Percentiles rank a stretch among this genome's conserved stretches.
Conservation (phyloP, 2,329 filamentous ascomycete species). For the Fusarium oxysporum region DNA sequence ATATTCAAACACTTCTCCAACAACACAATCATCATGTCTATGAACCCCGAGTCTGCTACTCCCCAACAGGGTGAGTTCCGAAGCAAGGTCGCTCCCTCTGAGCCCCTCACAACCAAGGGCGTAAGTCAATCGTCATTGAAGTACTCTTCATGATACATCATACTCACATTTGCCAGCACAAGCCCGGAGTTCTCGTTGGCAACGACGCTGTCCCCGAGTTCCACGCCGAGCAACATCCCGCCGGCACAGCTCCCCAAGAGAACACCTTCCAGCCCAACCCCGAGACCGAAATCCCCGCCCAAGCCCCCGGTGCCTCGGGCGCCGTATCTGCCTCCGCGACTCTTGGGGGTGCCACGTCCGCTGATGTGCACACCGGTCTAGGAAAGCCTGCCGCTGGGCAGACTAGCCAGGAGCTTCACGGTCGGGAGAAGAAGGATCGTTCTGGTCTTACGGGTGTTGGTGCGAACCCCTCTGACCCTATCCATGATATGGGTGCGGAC, state of each 20-base stretch:
- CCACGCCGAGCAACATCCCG: conserved; percentile 67
- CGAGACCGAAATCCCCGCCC: conserved; percentile 50
- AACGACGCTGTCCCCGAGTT: conserved; percentile 73
- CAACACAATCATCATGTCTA: conserved; percentile 53
- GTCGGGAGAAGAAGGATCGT: conserved; percentile 51
- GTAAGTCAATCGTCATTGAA: conserved; percentile 54
- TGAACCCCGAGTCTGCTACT: conserved; percentile 65
- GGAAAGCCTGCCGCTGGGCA: conserved; percentile 59
- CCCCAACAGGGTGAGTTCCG: conserved; percentile 66
- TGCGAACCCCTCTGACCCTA: conserved; percentile 46
- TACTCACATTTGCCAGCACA: conserved; percentile 63
- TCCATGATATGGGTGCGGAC: conserved; percentile 48
- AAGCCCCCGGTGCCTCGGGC: conserved; percentile 46
- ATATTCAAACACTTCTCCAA: neutral
- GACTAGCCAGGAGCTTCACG: conserved; percentile 55
- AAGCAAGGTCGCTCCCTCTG: conserved; percentile 60
- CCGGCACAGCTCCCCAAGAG: conserved; percentile 70
- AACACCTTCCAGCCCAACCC: conserved; percentile 56
- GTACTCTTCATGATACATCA: neutral
- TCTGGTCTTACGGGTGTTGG: conserved; percentile 55
- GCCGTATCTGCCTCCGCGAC: conserved; percentile 52
- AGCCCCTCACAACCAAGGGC: conserved; percentile 65
- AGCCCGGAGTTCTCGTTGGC: conserved; percentile 69
- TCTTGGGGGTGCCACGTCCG: conserved; percentile 58
- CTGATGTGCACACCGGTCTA: conserved; percentile 56